Evolutionary conservation across 2,329 filamentous ascomycete species (phyloP), one percentile per base, ranked within the genome.

Genomic region (Penicillium sp.): DNA sequence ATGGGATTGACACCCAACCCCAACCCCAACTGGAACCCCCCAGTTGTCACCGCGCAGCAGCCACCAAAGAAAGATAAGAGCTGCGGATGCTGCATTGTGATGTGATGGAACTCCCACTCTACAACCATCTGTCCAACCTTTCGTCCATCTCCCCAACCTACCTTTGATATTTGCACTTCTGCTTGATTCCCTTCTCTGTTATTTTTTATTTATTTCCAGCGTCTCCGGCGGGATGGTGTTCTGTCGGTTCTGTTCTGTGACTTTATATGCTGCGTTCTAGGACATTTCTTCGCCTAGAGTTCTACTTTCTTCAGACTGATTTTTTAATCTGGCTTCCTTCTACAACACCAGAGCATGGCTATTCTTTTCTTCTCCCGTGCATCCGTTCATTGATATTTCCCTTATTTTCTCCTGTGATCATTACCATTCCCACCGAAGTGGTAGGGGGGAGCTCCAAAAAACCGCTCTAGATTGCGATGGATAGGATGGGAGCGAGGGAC

Each of bases 1-100:
- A 63, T 63, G 51, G 71, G 56, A 50, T 61, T 69, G 49, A 66
- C 70, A 28, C 73, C 73, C 54, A 75, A 64, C 46, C 73, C 73
- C 55, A 75, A 64, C 47, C 68, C 66, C 38, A 75, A 77, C 62
- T 68, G 75, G 67, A 70, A 71, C 38, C 68, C 77, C 4, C 74
- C 77, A 10, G 75, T 80, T 5, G 77, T 82, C 42, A 78, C 80
- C 59, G 69, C 84, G 25, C 82, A 82, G 42, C 79, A 85, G 46
- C 77, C 80, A 5, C 77, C 77, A 11, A 74, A 81, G 62, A 70
- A 69, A 60, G 67, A 69, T 49, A 77, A 80, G 64, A 82, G 84
- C 11, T 88, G 87, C 63, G 85, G 84, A 56, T 89, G 88, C 73
- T 91, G 88, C 73, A 78, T 90, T 58, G 82, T 92, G 63, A 91